A percentile compares a stretch with the other conserved stretches of the same genome.
phyloP scores from a whole-genome alignment of 1,139 yeast genomes.

The Zygosaccharomyces pseudobailii region DNA sequence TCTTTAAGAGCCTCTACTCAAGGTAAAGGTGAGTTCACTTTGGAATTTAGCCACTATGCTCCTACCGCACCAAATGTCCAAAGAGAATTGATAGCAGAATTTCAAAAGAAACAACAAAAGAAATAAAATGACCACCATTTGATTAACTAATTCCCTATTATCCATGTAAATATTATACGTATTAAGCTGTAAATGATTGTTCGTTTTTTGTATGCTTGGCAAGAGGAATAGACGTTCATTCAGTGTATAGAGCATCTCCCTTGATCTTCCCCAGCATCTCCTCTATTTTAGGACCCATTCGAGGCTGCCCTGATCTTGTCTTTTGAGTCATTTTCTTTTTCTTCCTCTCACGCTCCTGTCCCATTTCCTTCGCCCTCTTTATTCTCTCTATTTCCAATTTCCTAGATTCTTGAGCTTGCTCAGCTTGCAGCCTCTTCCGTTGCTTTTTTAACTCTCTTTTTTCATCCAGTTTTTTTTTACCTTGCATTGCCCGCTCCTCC shows the following conservation, averaged over 20 bases:
- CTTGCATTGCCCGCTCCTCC: constrained; percentile 22
- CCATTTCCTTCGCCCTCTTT: constrained; percentile 30
- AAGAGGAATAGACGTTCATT: constrained; percentile 7
- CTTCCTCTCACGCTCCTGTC: constrained; percentile 41
- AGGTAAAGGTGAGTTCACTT: constrained; percentile 96
- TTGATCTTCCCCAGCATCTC: constrained; percentile 73
- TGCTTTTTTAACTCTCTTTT: constrained; percentile 46
- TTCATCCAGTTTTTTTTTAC: constrained; percentile 25
- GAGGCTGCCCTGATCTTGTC: constrained; percentile 78
- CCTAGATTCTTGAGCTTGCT: constrained; percentile 33
- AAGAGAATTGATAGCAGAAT: constrained; percentile 82
- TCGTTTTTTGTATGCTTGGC: constrained; percentile 3
- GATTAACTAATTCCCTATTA: background rate
- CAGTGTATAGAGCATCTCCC: constrained; percentile 39
- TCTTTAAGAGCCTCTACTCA: constrained; percentile 94
- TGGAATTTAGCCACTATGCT: constrained; percentile 89
- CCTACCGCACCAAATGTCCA: constrained; percentile 91
- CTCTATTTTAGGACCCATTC: constrained; percentile 85
- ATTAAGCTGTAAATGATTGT: constrained; percentile 6
- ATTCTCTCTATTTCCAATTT: constrained; percentile 31
- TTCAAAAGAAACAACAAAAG: constrained; percentile 50
- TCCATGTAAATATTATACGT: constrained; percentile 4
- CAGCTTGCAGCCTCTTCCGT: constrained; percentile 40
- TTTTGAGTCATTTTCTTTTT: constrained; percentile 51
- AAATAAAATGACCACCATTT: constrained; percentile 4